Percentiles rank a stretch among this genome's conserved stretches.
Evolutionary conservation across 2,329 filamentous ascomycete genomes (phyloP).

Genomic region (Nothophoma quercina): DNA sequence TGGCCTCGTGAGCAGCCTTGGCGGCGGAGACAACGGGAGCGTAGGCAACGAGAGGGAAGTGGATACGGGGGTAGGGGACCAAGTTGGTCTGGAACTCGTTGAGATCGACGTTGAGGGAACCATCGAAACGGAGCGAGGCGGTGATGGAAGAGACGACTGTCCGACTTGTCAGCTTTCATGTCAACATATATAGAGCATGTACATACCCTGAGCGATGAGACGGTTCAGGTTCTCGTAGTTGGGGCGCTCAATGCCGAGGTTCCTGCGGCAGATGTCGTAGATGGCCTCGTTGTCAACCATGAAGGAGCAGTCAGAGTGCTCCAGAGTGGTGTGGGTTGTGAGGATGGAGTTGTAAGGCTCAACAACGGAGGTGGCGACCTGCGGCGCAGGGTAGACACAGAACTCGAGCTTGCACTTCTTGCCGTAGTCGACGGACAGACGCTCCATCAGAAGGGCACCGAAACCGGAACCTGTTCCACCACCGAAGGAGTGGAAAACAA

Average conservation of each 20-base stretch:
- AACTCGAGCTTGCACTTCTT: constrained; percentile 99
- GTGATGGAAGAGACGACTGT: constrained; percentile 97
- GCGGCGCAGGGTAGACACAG: constrained; percentile 97
- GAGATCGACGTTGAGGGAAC: constrained; percentile 97
- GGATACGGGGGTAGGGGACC: constrained; percentile 97
- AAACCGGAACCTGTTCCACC: constrained; percentile 99
- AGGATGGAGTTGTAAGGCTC: constrained; percentile 99
- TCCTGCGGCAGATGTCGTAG: constrained; percentile 98
- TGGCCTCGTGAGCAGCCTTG: constrained; percentile 97
- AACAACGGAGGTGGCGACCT: constrained; percentile 95
- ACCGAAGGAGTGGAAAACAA: constrained; percentile 99
- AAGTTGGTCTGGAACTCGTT: constrained; percentile 99
- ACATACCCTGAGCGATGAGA: constrained; percentile 89
- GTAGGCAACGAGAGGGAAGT: constrained; percentile 98
- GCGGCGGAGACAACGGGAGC: constrained; percentile 91
- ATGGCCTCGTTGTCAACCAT: constrained; percentile 99
- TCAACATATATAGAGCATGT: constrained; percentile 5
- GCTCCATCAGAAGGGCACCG: constrained; percentile 98
- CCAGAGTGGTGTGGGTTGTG: constrained; percentile 97
- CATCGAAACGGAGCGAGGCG: constrained; percentile 96
- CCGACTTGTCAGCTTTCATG: constrained; percentile 26
- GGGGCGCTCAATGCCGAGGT: constrained; percentile 95
- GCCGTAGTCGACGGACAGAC: constrained; percentile 97
- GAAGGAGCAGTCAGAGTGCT: constrained; percentile 99
- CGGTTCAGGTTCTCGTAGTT: constrained; percentile 99